A percentile compares a stretch with the other conserved stretches of the same genome.
Conservation (phyloP, 2,329 filamentous ascomycete genomes). For the Colletotrichum musicola region DNA sequence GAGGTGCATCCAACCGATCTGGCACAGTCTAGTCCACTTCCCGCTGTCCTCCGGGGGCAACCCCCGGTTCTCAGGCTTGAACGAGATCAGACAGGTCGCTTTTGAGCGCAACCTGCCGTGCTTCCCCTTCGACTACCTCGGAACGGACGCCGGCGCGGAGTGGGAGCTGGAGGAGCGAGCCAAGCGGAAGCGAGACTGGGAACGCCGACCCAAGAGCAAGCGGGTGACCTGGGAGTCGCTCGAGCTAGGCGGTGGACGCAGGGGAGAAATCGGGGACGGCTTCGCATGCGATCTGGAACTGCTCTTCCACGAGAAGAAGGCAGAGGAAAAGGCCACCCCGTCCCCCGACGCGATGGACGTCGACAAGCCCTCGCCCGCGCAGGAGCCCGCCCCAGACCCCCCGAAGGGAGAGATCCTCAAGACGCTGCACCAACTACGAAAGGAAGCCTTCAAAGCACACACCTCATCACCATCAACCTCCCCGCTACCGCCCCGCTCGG, state of each 20-base stretch:
- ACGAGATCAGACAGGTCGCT: constrained; percentile 82
- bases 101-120: constrained; percentile 84
- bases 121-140: constrained; percentile 89
- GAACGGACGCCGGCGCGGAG: constrained; percentile 80
- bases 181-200: constrained; percentile 75
- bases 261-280: constrained; percentile 85
- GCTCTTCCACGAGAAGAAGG: constrained; percentile 62
- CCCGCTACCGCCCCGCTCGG: constrained; percentile 50
- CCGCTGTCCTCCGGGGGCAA: constrained; percentile 84
- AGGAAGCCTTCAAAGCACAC: constrained; percentile 48
- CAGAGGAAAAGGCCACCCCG: neutral
- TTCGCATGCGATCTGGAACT: constrained; percentile 87
- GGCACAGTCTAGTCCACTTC: constrained; percentile 88
- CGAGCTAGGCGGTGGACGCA: constrained; percentile 78
- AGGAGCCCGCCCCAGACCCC: constrained; percentile 38
- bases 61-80: constrained; percentile 83
- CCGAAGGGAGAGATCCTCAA: constrained; percentile 25
- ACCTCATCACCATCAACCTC: constrained; percentile 41
- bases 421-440: constrained; percentile 28
- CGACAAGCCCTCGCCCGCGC: constrained; percentile 36
- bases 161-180: constrained; percentile 80
- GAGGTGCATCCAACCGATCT: constrained; percentile 88
- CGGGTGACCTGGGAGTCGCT: constrained; percentile 80
- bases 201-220: constrained; percentile 84
- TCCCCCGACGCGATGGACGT: constrained; percentile 33